Evolutionary conservation across 2,329 filamentous ascomycete species (phyloP).

Genomic region (Colletotrichum falcatum): DNA sequence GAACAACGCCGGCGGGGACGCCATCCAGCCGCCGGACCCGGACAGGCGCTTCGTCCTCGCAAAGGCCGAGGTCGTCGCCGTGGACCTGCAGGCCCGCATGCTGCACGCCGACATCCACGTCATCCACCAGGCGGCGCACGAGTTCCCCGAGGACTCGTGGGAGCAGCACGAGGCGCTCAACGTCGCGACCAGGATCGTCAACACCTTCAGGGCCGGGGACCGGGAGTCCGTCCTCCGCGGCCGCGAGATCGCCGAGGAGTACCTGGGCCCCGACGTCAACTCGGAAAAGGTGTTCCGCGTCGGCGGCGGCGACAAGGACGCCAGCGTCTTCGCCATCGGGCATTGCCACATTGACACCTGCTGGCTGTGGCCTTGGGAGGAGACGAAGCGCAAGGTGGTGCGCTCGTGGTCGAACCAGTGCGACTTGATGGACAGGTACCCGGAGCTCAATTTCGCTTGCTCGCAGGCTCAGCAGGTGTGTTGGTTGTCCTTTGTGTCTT

Average conservation of each 20-base stretch:
- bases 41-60: conserved; percentile 68
- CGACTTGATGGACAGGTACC: conserved; percentile 75
- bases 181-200: conserved; percentile 73
- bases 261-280: conserved; percentile 70
- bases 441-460: conserved; percentile 73
- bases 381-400: conserved; percentile 77
- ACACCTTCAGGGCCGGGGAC: conserved; percentile 71
- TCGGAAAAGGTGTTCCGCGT: conserved; percentile 69
- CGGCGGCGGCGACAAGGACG: conserved; percentile 55
- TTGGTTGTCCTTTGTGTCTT: neutral
- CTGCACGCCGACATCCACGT: conserved; percentile 76
- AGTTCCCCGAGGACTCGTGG: conserved; percentile 73
- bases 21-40: conserved; percentile 71
- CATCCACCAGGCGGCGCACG: conserved; percentile 72
- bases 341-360: conserved; percentile 79
- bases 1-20: conserved; percentile 63
- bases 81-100: conserved; percentile 70
- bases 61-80: conserved; percentile 71
- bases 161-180: conserved; percentile 72
- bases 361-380: conserved; percentile 78
- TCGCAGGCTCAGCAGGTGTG: conserved; percentile 68
- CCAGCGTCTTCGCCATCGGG: conserved; percentile 71
- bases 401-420: conserved; percentile 79
- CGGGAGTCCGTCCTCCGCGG: conserved; percentile 67
- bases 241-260: conserved; percentile 69